Conservation (phyloP, 225 moss, liverwort and hornwort species). For the Asterella californica region DNA sequence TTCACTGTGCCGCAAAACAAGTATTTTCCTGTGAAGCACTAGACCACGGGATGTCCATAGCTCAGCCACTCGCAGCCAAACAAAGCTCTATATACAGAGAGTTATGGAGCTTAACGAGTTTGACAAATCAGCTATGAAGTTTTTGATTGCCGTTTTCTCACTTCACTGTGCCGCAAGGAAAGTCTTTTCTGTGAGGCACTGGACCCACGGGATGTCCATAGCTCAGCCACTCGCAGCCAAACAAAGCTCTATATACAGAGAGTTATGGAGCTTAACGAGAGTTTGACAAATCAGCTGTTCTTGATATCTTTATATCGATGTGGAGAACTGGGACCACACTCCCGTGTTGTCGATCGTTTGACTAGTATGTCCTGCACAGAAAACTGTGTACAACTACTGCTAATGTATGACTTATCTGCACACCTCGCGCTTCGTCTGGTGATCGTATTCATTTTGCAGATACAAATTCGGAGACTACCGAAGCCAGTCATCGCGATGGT, state of each 20-base stretch:
- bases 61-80: not conserved
- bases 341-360: no score
- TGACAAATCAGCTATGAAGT: no score
- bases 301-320: no score
- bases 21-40: not conserved
- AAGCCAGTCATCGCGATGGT: constrained; percentile 99
- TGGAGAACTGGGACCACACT: no score
- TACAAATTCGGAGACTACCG: constrained; percentile 89
- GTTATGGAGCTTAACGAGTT: not conserved
- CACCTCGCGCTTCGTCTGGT: not conserved
- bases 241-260: not conserved
- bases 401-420: not conserved
- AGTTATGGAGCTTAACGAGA: not conserved
- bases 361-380: not conserved
- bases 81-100: not conserved
- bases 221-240: not conserved
- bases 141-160: not conserved
- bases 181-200: not conserved
- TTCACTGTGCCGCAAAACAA: no score
- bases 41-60: not conserved
- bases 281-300: no score
- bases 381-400: not conserved
- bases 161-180: no score
- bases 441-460: constrained; percentile 38
- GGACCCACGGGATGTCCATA: not conserved